phyloP scores from a whole-genome alignment of 345 rosid species.

The Bretschneidera sinensis region DNA sequence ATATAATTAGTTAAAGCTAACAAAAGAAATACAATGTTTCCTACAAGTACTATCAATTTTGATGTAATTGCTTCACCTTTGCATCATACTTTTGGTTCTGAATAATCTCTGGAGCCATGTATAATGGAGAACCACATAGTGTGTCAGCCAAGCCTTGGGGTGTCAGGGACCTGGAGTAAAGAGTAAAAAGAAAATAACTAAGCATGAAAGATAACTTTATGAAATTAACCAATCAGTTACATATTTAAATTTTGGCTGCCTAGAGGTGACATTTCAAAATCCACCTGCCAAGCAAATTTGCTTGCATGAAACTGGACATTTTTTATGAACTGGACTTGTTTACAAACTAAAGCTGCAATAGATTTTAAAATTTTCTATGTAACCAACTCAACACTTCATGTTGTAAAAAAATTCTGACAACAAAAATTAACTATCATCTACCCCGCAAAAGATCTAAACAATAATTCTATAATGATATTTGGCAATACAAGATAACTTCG shows the following conservation, averaged over 20 bases:
- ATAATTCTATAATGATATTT: too few species aligned
- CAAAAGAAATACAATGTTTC: neutral
- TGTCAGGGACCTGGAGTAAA: slow-evolving; percentile 52
- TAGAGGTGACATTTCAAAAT: neutral
- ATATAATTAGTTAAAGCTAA: slow-evolving; percentile 9
- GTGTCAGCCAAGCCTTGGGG: slow-evolving; percentile 67
- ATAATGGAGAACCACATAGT: slow-evolving; percentile 77
- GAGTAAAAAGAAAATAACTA: slow-evolving; percentile 5
- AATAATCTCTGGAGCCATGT: slow-evolving; percentile 92
- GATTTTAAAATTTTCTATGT: neutral
- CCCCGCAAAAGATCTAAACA: too few species aligned
- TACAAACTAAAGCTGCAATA: neutral
- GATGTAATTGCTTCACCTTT: slow-evolving; percentile 46
- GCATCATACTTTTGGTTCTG: slow-evolving; percentile 75
- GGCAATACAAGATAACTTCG: too few species aligned
- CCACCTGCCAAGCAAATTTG: neutral
- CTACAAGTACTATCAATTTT: neutral
- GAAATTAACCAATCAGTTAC: neutral
- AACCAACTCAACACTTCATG: neutral
- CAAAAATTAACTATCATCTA: neutral
- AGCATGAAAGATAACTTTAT: neutral
- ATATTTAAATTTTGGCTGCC: neutral
- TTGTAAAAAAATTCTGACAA: neutral
- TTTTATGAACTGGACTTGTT: neutral
- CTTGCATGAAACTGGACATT: neutral